Evolutionary conservation across 306 rosid genomes (phyloP), one percentile per base, ranked within the genome.

Genomic region (Quercus dentata): DNA sequence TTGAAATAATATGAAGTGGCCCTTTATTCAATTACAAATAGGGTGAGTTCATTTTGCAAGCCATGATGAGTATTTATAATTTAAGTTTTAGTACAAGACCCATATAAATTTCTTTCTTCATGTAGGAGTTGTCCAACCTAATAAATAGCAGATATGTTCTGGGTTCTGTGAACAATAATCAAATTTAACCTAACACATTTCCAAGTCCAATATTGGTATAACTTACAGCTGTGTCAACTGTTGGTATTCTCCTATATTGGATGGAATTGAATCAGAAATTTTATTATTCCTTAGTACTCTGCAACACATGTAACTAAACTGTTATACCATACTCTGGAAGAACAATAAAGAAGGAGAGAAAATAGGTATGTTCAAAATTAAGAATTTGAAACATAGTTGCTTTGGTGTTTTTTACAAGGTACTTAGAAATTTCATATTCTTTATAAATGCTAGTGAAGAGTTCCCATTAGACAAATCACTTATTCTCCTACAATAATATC

Each of bases 271-370:
- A 81, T 83, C 96, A 71, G 92, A 76, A 30, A 92, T 85, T n/a
- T 94, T 89, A 88, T 80, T 92, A 68, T 91, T 88, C 80, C 92
- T 90, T 82, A 94, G 82, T 23, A 85, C 91, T 65, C 98, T 92
- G 92, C 86, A 83, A 73, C 59, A 85, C 59, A 57, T 76, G 52
- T 64, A 69, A 82, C 21, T 59, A 72, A 71, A 31, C 12, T 44
- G 49, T 79, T 76, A 73, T 15, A 73, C 58, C 65, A 75, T 15
- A 44, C 73, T 72, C 38, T 56, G n/a, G 70, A 74, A 79, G 77
- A 75, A 19, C 46, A 64, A 64, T 30, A 30, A 56, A 30, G 2
- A 64, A 72, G 7, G 38, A 33, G 5, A 33, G 38, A 33, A 33
- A 33, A 33, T 1, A 5, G 1, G 38, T 33, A 33, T 33, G 1